Conservation (phyloP, 1,284 basidiomycete species). For the Malassezia furfur region DNA sequence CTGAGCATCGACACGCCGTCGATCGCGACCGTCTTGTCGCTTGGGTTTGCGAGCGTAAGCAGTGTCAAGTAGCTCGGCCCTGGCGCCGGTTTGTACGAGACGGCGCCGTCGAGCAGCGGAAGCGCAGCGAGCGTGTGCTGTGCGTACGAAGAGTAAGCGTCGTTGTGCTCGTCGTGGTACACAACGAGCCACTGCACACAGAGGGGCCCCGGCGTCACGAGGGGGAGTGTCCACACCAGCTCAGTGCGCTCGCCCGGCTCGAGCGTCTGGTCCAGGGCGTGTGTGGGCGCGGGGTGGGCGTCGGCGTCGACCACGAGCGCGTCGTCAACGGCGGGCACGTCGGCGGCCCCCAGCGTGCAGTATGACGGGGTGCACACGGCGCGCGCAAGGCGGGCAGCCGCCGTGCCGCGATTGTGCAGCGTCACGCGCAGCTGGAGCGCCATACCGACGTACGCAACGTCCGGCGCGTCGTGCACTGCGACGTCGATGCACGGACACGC, state of each 20-base stretch:
- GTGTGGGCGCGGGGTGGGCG: no score
- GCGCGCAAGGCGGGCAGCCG: not conserved
- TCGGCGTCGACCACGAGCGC: no score
- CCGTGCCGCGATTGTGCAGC: not conserved
- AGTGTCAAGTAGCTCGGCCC: not conserved
- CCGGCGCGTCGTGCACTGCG: constrained; percentile 18
- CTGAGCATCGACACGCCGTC: not conserved
- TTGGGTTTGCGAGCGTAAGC: not conserved
- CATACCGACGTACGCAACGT: constrained; percentile 16
- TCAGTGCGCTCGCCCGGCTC: not conserved
- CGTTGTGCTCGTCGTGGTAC: not conserved
- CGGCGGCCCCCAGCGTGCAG: no score
- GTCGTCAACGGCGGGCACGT: no score
- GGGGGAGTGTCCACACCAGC: not conserved
- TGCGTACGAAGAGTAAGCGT: not conserved
- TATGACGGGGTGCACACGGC: no score
- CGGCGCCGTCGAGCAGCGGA: not conserved
- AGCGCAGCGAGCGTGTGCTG: not conserved
- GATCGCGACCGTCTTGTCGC: not conserved
- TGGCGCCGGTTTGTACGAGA: not conserved
- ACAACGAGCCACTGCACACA: constrained; percentile 4
- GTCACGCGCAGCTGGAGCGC: not conserved
- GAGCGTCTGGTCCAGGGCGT: not conserved
- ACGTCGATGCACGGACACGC: constrained; percentile 44
- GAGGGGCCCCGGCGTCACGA: not conserved